Percentiles rank a stretch among this genome's conserved stretches.
These are phyloP conservation scores for Penicillium freii DNA, from an alignment of 2,329 filamentous ascomycete genomes.

Conservation along the genomic window DNA sequence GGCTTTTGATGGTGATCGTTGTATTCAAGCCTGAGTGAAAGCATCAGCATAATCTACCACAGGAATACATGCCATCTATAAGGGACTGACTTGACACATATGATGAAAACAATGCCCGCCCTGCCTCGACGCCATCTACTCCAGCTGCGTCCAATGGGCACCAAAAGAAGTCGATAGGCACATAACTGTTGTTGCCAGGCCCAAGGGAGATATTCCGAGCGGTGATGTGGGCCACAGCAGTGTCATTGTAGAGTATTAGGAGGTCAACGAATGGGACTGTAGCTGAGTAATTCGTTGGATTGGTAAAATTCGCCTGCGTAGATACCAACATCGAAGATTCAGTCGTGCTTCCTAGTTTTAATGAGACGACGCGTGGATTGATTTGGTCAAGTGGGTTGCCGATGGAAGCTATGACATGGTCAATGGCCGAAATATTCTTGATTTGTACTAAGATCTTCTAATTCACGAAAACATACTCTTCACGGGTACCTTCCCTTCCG, in stretches of 20 bases:
- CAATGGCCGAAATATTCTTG: conserved; percentile 19
- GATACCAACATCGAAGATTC: conserved; percentile 67
- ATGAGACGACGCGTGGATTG: conserved; percentile 65
- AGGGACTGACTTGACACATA: conserved; percentile 69
- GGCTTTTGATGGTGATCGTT: conserved; percentile 69
- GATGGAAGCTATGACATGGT: conserved; percentile 54
- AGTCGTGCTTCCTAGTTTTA: conserved; percentile 72
- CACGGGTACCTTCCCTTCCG: conserved; percentile 78
- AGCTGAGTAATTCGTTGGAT: conserved; percentile 84
- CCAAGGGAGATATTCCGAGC: conserved; percentile 62
- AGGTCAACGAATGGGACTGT: conserved; percentile 77
- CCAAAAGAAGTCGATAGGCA: conserved; percentile 70
- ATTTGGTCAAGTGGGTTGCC: conserved; percentile 53
- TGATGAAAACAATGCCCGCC: conserved; percentile 72
- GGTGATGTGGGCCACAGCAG: conserved; percentile 71
- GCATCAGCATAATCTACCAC: conserved; percentile 6
- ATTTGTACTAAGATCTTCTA: conserved; percentile 24
- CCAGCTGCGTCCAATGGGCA: conserved; percentile 66
- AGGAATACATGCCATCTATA: neutral
- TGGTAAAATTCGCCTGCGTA: conserved; percentile 77
- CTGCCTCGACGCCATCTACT: conserved; percentile 58
- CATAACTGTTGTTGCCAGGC: conserved; percentile 68
- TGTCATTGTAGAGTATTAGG: conserved; percentile 70
- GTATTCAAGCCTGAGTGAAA: conserved; percentile 66
- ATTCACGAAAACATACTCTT: conserved; percentile 71